These are phyloP conservation scores for Pisolithus marmoratus DNA, from an alignment of 768 basidiomycete genomes.

Conservation along the genomic window DNA sequence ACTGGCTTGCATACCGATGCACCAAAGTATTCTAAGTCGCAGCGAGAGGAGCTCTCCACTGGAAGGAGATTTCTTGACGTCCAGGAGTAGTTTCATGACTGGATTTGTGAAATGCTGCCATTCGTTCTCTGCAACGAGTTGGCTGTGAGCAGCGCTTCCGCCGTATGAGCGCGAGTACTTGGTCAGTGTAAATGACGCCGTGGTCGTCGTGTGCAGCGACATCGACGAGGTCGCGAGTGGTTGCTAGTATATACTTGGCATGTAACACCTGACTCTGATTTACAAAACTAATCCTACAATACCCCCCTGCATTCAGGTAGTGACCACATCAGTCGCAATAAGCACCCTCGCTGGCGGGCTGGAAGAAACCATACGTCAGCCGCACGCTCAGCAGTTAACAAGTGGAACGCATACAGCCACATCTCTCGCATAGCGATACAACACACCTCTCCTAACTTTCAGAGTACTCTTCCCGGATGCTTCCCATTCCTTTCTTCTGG, in stretches of 20 bases:
- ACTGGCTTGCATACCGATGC: slow-evolving; percentile 36
- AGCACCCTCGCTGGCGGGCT: slow-evolving; percentile 81
- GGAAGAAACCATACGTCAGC: slow-evolving; percentile 5
- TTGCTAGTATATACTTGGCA: neutral
- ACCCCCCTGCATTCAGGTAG: slow-evolving; percentile 2
- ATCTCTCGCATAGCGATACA: slow-evolving; percentile 79
- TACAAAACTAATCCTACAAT: neutral
- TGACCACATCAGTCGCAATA: slow-evolving; percentile 61
- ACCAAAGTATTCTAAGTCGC: slow-evolving; percentile 61
- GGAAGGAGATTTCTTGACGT: slow-evolving; percentile 46
- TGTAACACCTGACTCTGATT: neutral
- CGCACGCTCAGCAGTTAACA: slow-evolving; percentile 1
- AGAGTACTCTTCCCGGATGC: slow-evolving; percentile 54
- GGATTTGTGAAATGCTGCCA: slow-evolving; percentile 83
- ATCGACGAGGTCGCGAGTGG: slow-evolving; percentile 8
- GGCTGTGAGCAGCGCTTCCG: slow-evolving; percentile 8
- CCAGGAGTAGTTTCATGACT: slow-evolving; percentile 54
- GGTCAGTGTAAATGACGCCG: slow-evolving; percentile 47
- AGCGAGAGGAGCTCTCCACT: slow-evolving; percentile 53
- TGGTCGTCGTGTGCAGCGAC: slow-evolving; percentile 44
- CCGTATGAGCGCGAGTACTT: slow-evolving; percentile 72
- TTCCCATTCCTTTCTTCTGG: slow-evolving; percentile 66
- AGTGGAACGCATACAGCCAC: slow-evolving; percentile 63
- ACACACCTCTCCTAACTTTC: slow-evolving; percentile 67
- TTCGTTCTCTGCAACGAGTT: slow-evolving; percentile 35